These are phyloP conservation scores for Pseudogymnoascus sp. DNA, from an alignment of 2,329 filamentous ascomycete genomes.

Conservation along the genomic window DNA sequence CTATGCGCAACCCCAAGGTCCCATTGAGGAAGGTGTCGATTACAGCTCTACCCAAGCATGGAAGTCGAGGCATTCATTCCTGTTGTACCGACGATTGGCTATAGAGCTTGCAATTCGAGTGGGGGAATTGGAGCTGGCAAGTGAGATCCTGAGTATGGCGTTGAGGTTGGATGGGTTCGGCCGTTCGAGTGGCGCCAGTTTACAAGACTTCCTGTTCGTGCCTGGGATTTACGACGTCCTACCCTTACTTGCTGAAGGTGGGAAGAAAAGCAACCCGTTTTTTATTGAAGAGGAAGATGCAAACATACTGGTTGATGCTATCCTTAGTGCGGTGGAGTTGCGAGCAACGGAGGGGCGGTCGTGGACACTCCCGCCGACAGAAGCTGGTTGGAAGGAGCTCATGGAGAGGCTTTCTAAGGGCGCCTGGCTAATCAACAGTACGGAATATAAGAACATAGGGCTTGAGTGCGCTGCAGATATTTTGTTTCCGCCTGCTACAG, in stretches of 20 bases:
- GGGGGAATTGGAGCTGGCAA: constrained; percentile 12
- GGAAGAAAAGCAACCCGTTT: constrained; percentile 14
- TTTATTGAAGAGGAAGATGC: constrained; percentile 13
- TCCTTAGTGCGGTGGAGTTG: constrained; percentile 9
- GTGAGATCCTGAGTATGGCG: constrained; percentile 11
- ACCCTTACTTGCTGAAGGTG: constrained; percentile 12
- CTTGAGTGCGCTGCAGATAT: constrained; percentile 10
- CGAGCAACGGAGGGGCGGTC: constrained; percentile 12
- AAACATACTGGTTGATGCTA: constrained; percentile 6
- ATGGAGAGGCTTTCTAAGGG: constrained; percentile 13
- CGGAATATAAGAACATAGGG: constrained; percentile 10
- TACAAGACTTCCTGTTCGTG: constrained; percentile 12
- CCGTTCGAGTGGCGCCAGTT: background rate
- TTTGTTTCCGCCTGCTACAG: constrained; percentile 13
- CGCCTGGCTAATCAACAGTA: constrained; percentile 14
- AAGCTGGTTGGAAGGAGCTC: constrained; percentile 14
- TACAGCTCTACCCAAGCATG: background rate
- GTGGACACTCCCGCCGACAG: constrained; percentile 10
- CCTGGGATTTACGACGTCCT: constrained; percentile 17
- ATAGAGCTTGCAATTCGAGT: constrained; percentile 15
- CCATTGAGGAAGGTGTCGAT: background rate
- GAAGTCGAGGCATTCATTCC: constrained; percentile 5
- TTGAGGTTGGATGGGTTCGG: constrained; percentile 13
- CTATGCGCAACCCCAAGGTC: constrained; percentile 8
- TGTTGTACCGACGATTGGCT: constrained; percentile 12